phyloP scores from a whole-genome alignment of 176 grass and related monocot species.

The Hyparrhenia diplandra region DNA sequence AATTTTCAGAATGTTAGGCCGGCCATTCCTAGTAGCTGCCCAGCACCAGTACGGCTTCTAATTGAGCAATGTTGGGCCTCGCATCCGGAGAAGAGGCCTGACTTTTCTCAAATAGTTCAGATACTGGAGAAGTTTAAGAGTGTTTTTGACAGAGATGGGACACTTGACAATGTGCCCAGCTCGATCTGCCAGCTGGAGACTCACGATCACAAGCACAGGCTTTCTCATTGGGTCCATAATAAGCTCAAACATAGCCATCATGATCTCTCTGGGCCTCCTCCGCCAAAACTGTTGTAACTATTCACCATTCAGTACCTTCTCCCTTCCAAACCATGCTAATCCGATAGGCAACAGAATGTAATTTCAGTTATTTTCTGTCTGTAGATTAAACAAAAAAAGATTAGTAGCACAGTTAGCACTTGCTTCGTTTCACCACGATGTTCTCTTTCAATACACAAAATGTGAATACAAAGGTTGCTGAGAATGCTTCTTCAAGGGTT shows the following conservation, averaged over 20 bases:
- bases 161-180: slow-evolving; percentile 62
- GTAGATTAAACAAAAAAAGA: neutral
- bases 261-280: neutral
- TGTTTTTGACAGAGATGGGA: slow-evolving; percentile 59
- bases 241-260: slow-evolving; percentile 55
- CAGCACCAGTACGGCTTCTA: slow-evolving; percentile 57
- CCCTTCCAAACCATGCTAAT: slow-evolving; percentile 10
- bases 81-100: slow-evolving; percentile 77
- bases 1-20: slow-evolving; percentile 87
- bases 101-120: slow-evolving; percentile 83
- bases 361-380: neutral
- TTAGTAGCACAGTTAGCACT: neutral
- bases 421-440: neutral
- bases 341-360: slow-evolving; percentile 28
- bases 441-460: neutral
- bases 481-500: neutral
- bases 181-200: slow-evolving; percentile 36
- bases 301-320: neutral
- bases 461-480: neutral
- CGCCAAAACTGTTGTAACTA: slow-evolving; percentile 38
- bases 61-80: slow-evolving; percentile 89
- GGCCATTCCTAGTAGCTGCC: slow-evolving; percentile 57
- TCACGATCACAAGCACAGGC: slow-evolving; percentile 71
- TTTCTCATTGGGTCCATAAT: slow-evolving; percentile 60
- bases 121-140: slow-evolving; percentile 76